Evolutionary conservation across 495 filamentous ascomycete species (phyloP).

Genomic region (Darksidea phi): DNA sequence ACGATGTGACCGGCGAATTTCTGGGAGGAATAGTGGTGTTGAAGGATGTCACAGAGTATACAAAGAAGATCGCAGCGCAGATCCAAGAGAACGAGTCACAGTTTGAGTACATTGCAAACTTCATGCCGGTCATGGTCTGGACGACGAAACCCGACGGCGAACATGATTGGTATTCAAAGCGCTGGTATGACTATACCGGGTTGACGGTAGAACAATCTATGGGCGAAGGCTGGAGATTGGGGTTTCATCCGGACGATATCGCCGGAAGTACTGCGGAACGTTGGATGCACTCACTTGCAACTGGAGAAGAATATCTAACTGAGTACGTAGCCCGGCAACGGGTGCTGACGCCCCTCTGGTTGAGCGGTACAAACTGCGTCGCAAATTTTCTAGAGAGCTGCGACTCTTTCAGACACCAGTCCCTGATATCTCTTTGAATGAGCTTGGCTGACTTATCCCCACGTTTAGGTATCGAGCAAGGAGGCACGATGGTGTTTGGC

Average conservation of each 20-base stretch:
- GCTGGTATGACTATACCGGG: constrained; percentile 73
- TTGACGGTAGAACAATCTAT: constrained; percentile 54
- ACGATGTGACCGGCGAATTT: constrained; percentile 63
- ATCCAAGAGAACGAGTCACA: constrained; percentile 62
- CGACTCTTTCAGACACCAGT: too few relatives aligned
- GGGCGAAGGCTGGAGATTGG: constrained; percentile 46
- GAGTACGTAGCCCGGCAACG: too few relatives aligned
- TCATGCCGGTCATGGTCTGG: constrained; percentile 70
- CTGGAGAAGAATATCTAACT: constrained; percentile 62
- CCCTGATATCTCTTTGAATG: too few relatives aligned
- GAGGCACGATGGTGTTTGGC: constrained; percentile 61
- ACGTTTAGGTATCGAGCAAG: constrained; percentile 69
- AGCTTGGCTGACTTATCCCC: too few relatives aligned
- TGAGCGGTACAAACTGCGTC: too few relatives aligned
- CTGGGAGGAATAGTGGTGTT: constrained; percentile 63
- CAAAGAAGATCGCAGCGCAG: constrained; percentile 59
- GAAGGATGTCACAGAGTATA: constrained; percentile 64
- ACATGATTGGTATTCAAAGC: constrained; percentile 65
- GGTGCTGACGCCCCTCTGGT: too few relatives aligned
- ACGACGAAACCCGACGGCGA: constrained; percentile 58
- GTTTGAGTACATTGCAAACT: constrained; percentile 68
- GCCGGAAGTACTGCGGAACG: constrained; percentile 43
- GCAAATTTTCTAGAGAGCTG: too few relatives aligned
- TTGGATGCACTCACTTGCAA: constrained; percentile 59
- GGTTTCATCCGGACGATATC: constrained; percentile 60